Evolutionary conservation across 805 yeast genomes (phyloP), one percentile per base, ranked within the genome.

Genomic region (Starmera pachycereana): DNA sequence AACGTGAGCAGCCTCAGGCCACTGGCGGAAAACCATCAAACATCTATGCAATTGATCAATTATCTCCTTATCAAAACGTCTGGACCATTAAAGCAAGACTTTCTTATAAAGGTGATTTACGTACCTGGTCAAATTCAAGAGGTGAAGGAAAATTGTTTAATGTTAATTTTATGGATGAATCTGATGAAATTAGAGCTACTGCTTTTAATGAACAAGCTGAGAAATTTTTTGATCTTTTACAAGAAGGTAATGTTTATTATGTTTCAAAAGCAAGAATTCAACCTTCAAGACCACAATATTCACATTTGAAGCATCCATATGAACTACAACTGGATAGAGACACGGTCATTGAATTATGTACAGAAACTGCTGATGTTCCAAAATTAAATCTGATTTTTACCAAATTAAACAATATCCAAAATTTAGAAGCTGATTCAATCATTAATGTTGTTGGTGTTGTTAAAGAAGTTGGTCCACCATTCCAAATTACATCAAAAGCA

Each of bases 31-130:
- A 58, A 10, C 62, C 57, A 35, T 69, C 72, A 28, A 65, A 64
- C 40, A 66, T 83, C 32, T 75, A 74, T 49, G 82, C 94, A 10
- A 85, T 89, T 50, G 96, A 86, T 54, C 86, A 81, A 46, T 66
- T 92, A 38, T 86, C 96, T 11, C 97, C 97, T 8, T 92, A 84
- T 58, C 92, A 85, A 58, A 82, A 79, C 56, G 69, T 72, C 38
- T 92, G 97, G 97, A 81, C 90, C 7, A 85, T 92, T 52, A 87
- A 86, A 53, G 98, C 94, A 1, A 78, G 97, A 56, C 92, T 88
- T 22, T 79, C 95, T 1, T 79, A 72, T 60, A 92, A 90, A 61
- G 78, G 90, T 41, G 96, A 87, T 45, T 71, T 90, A 50, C 79
- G 86, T 60, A 84, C 85, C 31, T 92, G 90, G 90, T 76, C 85